Percentiles rank a stretch among this genome's conserved stretches.
These are phyloP conservation scores for Fusarium zealandicum DNA, from an alignment of 2,329 filamentous ascomycete species.

Conservation along the genomic window DNA sequence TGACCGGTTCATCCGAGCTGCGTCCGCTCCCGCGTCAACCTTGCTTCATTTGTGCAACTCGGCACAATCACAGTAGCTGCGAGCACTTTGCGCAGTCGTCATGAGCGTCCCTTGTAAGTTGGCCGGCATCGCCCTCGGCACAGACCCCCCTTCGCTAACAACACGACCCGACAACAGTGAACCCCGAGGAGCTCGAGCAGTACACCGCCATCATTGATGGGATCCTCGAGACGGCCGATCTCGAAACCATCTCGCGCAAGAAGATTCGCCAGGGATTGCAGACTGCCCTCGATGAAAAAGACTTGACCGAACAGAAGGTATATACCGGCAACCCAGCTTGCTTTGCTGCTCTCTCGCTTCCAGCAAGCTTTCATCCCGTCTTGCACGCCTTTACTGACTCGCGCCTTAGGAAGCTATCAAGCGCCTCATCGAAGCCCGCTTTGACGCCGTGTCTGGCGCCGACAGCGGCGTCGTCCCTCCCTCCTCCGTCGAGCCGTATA, in stretches of 20 bases:
- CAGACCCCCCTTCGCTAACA: conserved; percentile 11
- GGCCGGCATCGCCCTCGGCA: conserved; percentile 10
- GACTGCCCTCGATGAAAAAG: conserved; percentile 61
- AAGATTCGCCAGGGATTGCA: conserved; percentile 67
- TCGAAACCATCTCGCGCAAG: conserved; percentile 69
- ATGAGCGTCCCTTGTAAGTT: conserved; percentile 41
- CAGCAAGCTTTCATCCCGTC: not conserved
- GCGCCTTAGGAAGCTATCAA: conserved; percentile 67
- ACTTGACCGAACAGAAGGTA: conserved; percentile 67
- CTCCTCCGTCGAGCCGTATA: conserved; percentile 44
- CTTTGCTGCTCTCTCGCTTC: not conserved
- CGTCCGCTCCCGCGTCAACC: conserved; percentile 3
- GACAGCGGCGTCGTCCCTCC: conserved; percentile 57
- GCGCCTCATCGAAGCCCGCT: conserved; percentile 74
- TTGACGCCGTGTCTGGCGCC: conserved; percentile 69
- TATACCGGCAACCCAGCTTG: conserved; percentile 6
- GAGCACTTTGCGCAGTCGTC: conserved; percentile 16
- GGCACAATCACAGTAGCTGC: conserved; percentile 4
- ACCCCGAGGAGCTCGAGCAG: conserved; percentile 55
- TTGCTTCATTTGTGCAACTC: conserved; percentile 18
- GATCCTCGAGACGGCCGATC: conserved; percentile 64
- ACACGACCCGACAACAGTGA: conserved; percentile 50
- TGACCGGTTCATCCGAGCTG: conserved; percentile 18
- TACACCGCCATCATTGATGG: conserved; percentile 67
- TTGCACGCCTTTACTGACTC: conserved; percentile 2